A percentile compares a stretch with the other conserved stretches of the same genome.
phyloP scores from a whole-genome alignment of 345 rosid species.

The Clausena lansium region DNA sequence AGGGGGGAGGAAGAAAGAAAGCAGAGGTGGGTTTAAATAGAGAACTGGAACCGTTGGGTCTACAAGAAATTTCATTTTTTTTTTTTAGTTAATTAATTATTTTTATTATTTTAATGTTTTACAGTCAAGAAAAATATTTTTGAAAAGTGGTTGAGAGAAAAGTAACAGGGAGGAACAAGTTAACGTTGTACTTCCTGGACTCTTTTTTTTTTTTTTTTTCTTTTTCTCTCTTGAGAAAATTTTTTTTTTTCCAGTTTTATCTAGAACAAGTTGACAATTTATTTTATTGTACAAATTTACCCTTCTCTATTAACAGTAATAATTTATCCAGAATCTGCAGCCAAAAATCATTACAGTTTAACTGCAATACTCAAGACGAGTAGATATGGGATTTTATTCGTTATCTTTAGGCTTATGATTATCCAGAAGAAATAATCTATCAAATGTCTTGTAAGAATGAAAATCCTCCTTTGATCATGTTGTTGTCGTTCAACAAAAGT shows the following conservation, averaged over 20 bases:
- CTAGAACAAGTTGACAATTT: neutral
- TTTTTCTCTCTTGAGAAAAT: neutral
- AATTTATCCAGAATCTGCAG: neutral
- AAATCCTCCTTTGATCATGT: no score
- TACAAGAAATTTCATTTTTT: neutral
- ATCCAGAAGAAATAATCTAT: no score
- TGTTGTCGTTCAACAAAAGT: neutral
- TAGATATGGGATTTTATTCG: neutral
- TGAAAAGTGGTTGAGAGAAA: constrained; percentile 3
- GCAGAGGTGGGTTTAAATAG: constrained; percentile 36
- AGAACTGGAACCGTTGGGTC: constrained; percentile 14
- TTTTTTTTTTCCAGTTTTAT: constrained; percentile 6
- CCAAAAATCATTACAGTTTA: no score
- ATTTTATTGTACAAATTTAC: neutral
- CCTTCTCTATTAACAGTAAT: neutral
- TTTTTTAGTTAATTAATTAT: neutral
- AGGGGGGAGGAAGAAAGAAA: constrained; percentile 33
- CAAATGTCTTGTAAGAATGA: neutral
- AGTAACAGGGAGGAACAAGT: constrained; percentile 13
- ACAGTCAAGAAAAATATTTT: constrained; percentile 9
- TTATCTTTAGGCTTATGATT: neutral
- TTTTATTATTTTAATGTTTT: neutral
- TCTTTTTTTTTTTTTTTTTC: neutral
- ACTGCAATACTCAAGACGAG: neutral
- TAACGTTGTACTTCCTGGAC: constrained; percentile 14